These are phyloP conservation scores for Lactarius akahatsu DNA, from an alignment of 768 basidiomycete genomes.

Conservation along the genomic window DNA sequence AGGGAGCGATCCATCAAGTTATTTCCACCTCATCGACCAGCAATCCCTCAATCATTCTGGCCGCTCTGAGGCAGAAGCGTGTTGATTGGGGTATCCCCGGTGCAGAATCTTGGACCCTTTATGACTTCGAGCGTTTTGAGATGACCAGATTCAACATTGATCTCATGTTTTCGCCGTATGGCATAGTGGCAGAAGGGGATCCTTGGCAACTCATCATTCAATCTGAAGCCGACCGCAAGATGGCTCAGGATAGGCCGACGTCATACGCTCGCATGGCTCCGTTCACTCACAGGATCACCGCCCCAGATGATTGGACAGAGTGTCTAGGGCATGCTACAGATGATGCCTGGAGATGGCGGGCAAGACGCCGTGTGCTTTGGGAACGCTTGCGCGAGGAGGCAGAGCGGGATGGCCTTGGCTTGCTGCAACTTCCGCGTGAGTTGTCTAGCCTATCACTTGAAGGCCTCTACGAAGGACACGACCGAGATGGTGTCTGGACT, in stretches of 20 bases:
- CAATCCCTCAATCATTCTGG: neutral
- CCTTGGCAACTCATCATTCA: conserved; percentile 24
- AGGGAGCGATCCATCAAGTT: neutral
- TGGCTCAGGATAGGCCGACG: neutral
- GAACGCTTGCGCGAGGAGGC: conserved; percentile 25
- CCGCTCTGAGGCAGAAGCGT: conserved; percentile 23
- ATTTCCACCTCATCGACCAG: neutral
- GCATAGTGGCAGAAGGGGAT: conserved; percentile 22
- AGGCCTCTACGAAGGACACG: conserved; percentile 12
- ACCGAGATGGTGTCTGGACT: conserved; percentile 10
- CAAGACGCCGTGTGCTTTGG: conserved; percentile 28
- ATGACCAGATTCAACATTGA: conserved; percentile 24
- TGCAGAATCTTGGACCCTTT: conserved; percentile 25
- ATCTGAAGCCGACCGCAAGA: conserved; percentile 13
- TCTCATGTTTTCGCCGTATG: conserved; percentile 24
- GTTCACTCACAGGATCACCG: neutral
- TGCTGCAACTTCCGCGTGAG: conserved; percentile 21
- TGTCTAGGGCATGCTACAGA: conserved; percentile 17
- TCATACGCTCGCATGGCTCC: neutral
- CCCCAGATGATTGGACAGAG: conserved; percentile 26
- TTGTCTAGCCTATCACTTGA: conserved; percentile 23
- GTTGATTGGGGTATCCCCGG: conserved; percentile 19
- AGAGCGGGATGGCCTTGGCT: conserved; percentile 22
- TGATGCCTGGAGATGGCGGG: conserved; percentile 25
- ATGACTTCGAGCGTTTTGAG: conserved; percentile 27